A percentile compares a stretch with the other conserved stretches of the same genome.
Conservation (phyloP, 257 asterid genomes). For the Eucommia ulmoides region DNA sequence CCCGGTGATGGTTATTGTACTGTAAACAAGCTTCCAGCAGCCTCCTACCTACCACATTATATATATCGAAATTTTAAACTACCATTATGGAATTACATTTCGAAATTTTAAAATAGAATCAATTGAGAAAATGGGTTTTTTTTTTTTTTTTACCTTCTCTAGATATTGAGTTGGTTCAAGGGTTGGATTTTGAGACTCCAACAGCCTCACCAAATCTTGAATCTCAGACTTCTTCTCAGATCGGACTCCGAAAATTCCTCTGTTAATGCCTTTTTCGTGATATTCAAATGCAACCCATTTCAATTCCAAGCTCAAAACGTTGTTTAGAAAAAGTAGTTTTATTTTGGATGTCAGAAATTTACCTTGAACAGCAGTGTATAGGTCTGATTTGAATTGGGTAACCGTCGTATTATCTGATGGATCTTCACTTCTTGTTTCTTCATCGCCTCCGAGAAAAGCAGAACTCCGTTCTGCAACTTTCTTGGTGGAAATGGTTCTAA, state of each 20-base stretch:
- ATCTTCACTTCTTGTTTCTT: conserved; percentile 10
- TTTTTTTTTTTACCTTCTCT: conserved; percentile 85
- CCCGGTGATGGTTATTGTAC: conserved; percentile 75
- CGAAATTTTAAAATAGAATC: neutral
- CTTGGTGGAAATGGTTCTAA: conserved; percentile 10
- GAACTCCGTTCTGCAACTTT: conserved; percentile 32
- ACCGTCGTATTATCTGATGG: neutral
- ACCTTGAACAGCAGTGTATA: conserved; percentile 54
- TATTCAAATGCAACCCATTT: neutral
- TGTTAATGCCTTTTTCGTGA: conserved; percentile 39
- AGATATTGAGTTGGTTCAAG: conserved; percentile 53
- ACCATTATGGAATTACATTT: neutral
- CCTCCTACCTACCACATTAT: conserved; percentile 48
- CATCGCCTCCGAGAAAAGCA: conserved; percentile 16
- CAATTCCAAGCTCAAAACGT: neutral
- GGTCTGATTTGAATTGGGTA: conserved; percentile 35
- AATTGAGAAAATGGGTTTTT: too few species aligned
- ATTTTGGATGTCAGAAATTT: neutral
- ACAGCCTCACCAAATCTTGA: conserved; percentile 37
- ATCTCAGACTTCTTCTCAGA: conserved; percentile 51
- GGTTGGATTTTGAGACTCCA: conserved; percentile 76
- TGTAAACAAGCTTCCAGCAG: conserved; percentile 75
- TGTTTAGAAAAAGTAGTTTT: neutral
- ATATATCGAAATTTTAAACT: neutral
- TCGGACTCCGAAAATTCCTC: conserved; percentile 82